Conservation (phyloP, 2,329 filamentous ascomycete species). For the Talaromyces sp. region DNA sequence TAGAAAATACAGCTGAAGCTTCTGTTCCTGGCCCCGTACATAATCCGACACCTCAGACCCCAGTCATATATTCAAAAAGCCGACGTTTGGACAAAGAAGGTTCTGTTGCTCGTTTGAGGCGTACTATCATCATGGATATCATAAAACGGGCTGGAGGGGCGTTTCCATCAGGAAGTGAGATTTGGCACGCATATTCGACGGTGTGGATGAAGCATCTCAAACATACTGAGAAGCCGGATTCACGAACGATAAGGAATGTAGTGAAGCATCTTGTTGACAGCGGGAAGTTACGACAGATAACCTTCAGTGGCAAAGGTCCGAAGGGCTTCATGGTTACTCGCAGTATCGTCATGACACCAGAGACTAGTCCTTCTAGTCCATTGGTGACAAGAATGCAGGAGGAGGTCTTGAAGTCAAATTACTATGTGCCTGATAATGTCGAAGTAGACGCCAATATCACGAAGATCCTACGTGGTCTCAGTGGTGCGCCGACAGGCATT, state of each 20-base stretch:
- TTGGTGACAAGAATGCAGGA: conserved; percentile 49
- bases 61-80: conserved; percentile 15
- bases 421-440: conserved; percentile 45
- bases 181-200: conserved; percentile 54
- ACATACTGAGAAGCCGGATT: conserved; percentile 48
- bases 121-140: conserved; percentile 54
- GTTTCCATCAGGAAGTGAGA: conserved; percentile 54
- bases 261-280: conserved; percentile 50
- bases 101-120: conserved; percentile 45
- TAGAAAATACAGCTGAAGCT: not conserved
- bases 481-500: conserved; percentile 7
- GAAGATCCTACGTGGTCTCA: conserved; percentile 23
- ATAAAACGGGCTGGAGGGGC: conserved; percentile 54
- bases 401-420: conserved; percentile 48
- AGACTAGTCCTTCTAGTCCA: conserved; percentile 45
- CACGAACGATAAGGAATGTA: conserved; percentile 50
- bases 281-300: conserved; percentile 52
- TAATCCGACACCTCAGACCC: not conserved
- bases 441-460: conserved; percentile 37
- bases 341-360: conserved; percentile 48
- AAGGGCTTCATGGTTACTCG: conserved; percentile 51
- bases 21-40: not conserved
- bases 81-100: conserved; percentile 36
- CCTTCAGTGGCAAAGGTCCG: conserved; percentile 49
- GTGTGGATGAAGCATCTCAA: conserved; percentile 49